Conservation (phyloP, 163 green algal species). For the Scenedesmus sp. region DNA sequence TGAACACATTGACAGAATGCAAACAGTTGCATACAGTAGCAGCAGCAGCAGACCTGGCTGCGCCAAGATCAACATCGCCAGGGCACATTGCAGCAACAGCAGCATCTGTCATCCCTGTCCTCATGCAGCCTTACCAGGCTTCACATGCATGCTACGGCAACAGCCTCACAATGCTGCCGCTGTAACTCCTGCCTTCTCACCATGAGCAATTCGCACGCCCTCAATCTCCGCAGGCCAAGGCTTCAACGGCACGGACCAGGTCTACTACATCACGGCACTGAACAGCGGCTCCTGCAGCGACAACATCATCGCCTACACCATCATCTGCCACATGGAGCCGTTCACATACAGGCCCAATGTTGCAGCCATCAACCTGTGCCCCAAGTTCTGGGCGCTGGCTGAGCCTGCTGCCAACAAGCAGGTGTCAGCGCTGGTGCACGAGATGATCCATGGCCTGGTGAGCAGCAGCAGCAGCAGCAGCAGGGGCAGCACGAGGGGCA, state of each 20-base stretch:
- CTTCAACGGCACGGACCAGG: slow-evolving; percentile 42
- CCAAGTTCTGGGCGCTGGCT: slow-evolving; percentile 29
- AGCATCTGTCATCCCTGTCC: background rate
- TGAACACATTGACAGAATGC: background rate
- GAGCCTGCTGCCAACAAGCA: slow-evolving; percentile 32
- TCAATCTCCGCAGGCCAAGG: slow-evolving; percentile 13
- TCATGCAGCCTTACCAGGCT: no score
- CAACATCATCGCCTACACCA: slow-evolving; percentile 54
- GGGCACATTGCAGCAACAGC: background rate
- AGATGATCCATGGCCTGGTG: slow-evolving; percentile 53
- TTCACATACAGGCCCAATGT: slow-evolving; percentile 51
- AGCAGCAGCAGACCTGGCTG: background rate
- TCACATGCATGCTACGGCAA: background rate
- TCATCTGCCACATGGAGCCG: slow-evolving; percentile 52
- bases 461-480: background rate
- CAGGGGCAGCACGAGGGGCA: background rate
- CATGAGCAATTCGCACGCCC: background rate
- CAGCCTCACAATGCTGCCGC: background rate
- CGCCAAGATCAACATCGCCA: background rate
- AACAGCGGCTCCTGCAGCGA: slow-evolving; percentile 16
- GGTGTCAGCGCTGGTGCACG: slow-evolving; percentile 45
- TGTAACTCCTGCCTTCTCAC: background rate
- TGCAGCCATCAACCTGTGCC: slow-evolving; percentile 47
- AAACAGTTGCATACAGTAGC: background rate
- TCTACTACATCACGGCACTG: slow-evolving; percentile 41